These are phyloP conservation scores for Cyberlindnera lachancei DNA, from an alignment of 805 yeast species.

Conservation along the genomic window DNA sequence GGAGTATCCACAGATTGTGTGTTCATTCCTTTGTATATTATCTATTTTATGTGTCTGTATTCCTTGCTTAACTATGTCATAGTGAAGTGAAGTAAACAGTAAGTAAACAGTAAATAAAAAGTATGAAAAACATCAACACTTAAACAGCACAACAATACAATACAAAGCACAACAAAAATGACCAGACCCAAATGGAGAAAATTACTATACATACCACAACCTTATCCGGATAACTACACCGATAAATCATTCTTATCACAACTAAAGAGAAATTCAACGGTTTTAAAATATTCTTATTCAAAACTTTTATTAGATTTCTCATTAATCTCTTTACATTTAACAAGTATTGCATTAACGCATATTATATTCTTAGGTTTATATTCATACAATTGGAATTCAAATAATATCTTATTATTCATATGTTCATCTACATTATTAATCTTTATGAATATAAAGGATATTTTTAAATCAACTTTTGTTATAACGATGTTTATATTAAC, in stretches of 20 bases:
- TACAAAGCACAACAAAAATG: slow-evolving; percentile 1
- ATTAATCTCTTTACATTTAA: slow-evolving; percentile 56
- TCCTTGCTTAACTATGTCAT: too few relatives aligned
- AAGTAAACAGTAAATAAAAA: too few relatives aligned
- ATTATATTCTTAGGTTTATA: slow-evolving; percentile 62
- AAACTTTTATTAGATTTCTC: slow-evolving; percentile 67
- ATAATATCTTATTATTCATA: slow-evolving; percentile 7
- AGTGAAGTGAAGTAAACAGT: too few relatives aligned
- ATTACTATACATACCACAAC: slow-evolving; percentile 75
- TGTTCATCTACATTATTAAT: background rate
- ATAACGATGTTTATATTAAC: slow-evolving; percentile 67
- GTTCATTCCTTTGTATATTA: too few relatives aligned
- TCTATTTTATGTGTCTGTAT: too few relatives aligned
- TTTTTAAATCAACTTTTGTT: slow-evolving; percentile 58
- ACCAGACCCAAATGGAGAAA: slow-evolving; percentile 57
- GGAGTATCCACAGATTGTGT: too few relatives aligned
- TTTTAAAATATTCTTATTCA: slow-evolving; percentile 54
- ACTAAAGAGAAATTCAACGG: slow-evolving; percentile 68
- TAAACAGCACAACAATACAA: too few relatives aligned
- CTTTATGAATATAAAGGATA: background rate
- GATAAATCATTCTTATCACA: slow-evolving; percentile 77
- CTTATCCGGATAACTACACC: slow-evolving; percentile 88
- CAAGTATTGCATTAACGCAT: slow-evolving; percentile 55
- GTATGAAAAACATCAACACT: too few relatives aligned
- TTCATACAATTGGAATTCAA: slow-evolving; percentile 19